Evolutionary conservation across 768 basidiomycete genomes (phyloP), one percentile per base, ranked within the genome.

Genomic region (Pleurotus citrinopileatus): DNA sequence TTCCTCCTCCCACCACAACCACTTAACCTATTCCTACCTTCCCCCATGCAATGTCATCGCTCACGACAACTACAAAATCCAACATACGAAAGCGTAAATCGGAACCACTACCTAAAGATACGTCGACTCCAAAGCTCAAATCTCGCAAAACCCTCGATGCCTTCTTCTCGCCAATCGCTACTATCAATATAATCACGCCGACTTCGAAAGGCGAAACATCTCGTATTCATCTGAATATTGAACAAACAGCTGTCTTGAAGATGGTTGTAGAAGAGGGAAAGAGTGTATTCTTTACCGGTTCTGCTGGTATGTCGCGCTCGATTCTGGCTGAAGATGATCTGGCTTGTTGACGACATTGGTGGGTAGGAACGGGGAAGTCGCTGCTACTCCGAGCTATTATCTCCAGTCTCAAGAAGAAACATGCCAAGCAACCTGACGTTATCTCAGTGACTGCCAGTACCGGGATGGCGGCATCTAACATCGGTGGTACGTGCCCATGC

Each of bases 331-430:
- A 38, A 48, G 4, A 26, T 56, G 26, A 10, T 44, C 48, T 81
- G 81, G 3, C 80, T 80, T 3, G 82, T 37, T 44, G 23, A 22
- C 22, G 0, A 45, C n/a, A 45, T 42, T 58, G 45, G 55, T 34
- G 32, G 10, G n/a, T 51, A 89, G 89, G 89, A 54, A 91, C 89
- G n/a, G 89, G 89, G 40, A 91, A 91, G 69, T 91, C 89, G 2
- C 84, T 91, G 34, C 74, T 91, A 3, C 76, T 91, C 4, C 77
- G 88, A n/a, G 86, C 87, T 59, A 88, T 91, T 52, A 89, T 91
- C 61, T 69, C 69, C 26, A 70, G 70, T 6, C 72, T 92, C 19
- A 74, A 70, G 37, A 76, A 72, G 59, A 81, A 71, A 59, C 68
- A 76, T 58, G 57, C 58, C 6, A 80, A 70, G 51, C 60, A 70